These are phyloP conservation scores for Blastomyces percursus DNA, from an alignment of 2,329 filamentous ascomycete species.

Conservation along the genomic window DNA sequence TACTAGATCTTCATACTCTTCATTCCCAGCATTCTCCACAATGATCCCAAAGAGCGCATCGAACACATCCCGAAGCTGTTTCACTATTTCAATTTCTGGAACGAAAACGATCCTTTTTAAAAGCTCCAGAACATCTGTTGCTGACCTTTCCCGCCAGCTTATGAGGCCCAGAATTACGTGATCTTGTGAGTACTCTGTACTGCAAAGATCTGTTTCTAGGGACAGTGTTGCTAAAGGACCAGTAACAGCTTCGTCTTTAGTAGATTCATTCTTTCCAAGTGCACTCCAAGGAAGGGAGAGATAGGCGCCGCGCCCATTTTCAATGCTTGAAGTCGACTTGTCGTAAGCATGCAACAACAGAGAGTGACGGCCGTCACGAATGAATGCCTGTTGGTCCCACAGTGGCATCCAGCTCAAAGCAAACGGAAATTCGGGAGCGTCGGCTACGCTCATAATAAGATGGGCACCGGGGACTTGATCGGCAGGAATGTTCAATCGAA, in stretches of 20 bases:
- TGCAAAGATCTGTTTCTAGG: conserved; percentile 79
- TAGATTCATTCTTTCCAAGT: conserved; percentile 53
- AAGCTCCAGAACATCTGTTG: conserved; percentile 60
- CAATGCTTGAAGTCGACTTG: conserved; percentile 66
- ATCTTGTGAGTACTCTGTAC: conserved; percentile 89
- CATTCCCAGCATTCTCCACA: conserved; percentile 79
- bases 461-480: conserved; percentile 74
- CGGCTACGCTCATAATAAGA: conserved; percentile 78
- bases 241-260: conserved; percentile 61
- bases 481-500: conserved; percentile 67
- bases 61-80: conserved; percentile 78
- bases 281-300: conserved; percentile 71
- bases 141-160: conserved; percentile 69
- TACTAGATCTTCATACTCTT: conserved; percentile 84
- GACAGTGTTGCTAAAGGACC: conserved; percentile 70
- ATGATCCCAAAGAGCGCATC: conserved; percentile 85
- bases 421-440: conserved; percentile 78
- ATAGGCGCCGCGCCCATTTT: conserved; percentile 72
- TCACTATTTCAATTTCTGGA: conserved; percentile 94
- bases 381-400: conserved; percentile 85
- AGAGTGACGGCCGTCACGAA: conserved; percentile 71
- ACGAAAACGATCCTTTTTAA: conserved; percentile 83
- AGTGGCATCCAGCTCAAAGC: conserved; percentile 86
- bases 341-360: conserved; percentile 83
- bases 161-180: conserved; percentile 71